These are phyloP conservation scores for Ganoderma lucidum DNA, from an alignment of 1,284 basidiomycete species.

Conservation along the genomic window DNA sequence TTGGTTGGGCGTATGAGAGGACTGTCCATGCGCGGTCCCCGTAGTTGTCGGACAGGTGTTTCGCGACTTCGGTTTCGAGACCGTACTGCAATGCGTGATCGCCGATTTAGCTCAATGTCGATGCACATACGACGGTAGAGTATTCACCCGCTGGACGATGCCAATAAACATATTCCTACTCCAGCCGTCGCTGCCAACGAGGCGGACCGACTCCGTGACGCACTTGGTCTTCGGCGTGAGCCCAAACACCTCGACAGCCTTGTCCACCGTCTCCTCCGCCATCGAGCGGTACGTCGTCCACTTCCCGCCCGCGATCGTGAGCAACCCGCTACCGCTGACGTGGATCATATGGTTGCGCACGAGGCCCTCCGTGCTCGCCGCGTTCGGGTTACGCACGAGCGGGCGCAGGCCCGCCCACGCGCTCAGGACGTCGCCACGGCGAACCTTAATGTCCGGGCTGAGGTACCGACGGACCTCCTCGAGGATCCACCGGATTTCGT, in stretches of 20 bases:
- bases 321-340: constrained; percentile 80
- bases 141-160: constrained; percentile 84
- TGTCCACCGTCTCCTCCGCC: constrained; percentile 96
- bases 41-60: constrained; percentile 93
- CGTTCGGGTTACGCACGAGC: constrained; percentile 86
- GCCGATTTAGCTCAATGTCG: background rate
- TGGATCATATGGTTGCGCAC: constrained; percentile 97
- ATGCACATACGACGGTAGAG: background rate
- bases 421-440: constrained; percentile 95
- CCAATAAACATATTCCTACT: constrained; percentile 97
- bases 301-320: constrained; percentile 98
- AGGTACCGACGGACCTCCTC: constrained; percentile 93
- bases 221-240: constrained; percentile 71
- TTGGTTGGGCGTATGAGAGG: constrained; percentile 82
- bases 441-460: constrained; percentile 91
- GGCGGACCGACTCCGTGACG: constrained; percentile 82
- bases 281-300: constrained; percentile 99
- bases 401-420: constrained; percentile 96
- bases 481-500: constrained; percentile 97
- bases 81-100: constrained; percentile 65
- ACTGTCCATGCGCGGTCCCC: constrained; percentile 98
- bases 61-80: constrained; percentile 91
- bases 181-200: constrained; percentile 97
- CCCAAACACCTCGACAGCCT: constrained; percentile 83
- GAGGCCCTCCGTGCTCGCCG: constrained; percentile 84